Base-by-base conservation (phyloP, 148 eudicot species). In the Dianthus caryophyllus region DNA sequence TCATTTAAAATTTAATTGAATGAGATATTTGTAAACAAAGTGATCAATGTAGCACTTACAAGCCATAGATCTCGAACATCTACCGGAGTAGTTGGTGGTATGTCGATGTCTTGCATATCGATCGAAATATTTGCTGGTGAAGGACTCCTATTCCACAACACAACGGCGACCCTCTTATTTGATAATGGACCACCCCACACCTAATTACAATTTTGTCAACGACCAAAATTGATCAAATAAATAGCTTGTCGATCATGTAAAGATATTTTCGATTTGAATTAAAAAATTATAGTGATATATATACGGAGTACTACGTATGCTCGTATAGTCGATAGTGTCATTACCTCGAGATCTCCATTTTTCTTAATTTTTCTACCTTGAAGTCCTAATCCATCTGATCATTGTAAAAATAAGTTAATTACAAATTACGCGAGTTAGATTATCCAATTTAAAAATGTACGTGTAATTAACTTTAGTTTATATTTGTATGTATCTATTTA, bases 271-370 rank as follows among this genome's bases (percentile, higher is more conserved):
- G 38, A n/a, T n/a, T n/a, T n/a, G n/a, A n/a, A n/a, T n/a, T n/a
- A n/a, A n/a, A n/a, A 33, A 33, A 33, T 33, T 33, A 33, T 33
- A 33, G 38, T 7, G 38, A 33, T 33, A 33, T 33, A 33, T 33
- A 33, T 2, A 7, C 7, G 38, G 7, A 22, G 12, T 22, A 7
- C 8, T 55, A 53, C 4, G 4, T 13, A 6, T 58, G 26, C 26
- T 15, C n/a, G n/a, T 33, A 7, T 33, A 33, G 38, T 33, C 4
- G 3, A 33, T 33, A 33, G 26, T 59, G 33, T 11, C 33, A 54
- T 53, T 67, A 67, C 71, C 71, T 67, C 71, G 39, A 67, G 71
- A 39, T 67, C 61, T 16, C 71, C 71, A 14, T 67, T 0, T 54
- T 67, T 67, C 51, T 24, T 54, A 38, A 67, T 25, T 36, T 67